Base-by-base conservation (phyloP, 2,329 filamentous ascomycete genomes). In the Cladorrhinum sp. region DNA sequence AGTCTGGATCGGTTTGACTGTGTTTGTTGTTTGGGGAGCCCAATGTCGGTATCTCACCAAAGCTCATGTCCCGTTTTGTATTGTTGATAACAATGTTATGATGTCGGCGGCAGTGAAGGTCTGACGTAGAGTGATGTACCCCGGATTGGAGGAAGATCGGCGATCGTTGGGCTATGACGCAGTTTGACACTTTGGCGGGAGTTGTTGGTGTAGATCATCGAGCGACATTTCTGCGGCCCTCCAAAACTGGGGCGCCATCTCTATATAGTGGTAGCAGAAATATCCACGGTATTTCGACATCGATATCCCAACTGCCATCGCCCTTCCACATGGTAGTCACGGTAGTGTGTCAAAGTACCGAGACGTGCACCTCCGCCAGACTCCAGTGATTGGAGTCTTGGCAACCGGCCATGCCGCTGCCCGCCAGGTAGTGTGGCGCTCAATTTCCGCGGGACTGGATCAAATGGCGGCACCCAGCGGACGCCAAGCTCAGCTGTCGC, bases 81-180 rank as follows among this genome's bases (percentile, higher is more conserved):
- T 32, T 5, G 38, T 24, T 36, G 10, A 20, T 50, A 7, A 13
- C 23, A 9, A 5, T 10, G 16, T 13, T 13, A 36, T 52, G 29
- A 27, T 36, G 45, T 36, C n/a, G 45, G 18, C 45, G 48, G 48
- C 29, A 7, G 22, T 20, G 16, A 32, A 45, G 20, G 7, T 48
- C 27, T 60, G 61, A 60, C 57, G 61, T 58, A 60, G 56, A 58
- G 36, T 18, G 50, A 22, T 27, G 45, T 49, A 16, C 12, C 38
- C n/a, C 50, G 45, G 13, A 38, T 36, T 36, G 55, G 54, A 45
- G 25, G 50, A 55, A 13, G 57, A 59, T 45, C 51, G 18, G 22
- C 36, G 45, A 60, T 25, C 38, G 48, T 45, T 41, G 51, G 53
- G 54, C 52, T 49, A 60, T 62, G 61, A 62, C 61, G 61, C 61